Conservation (phyloP, 768 basidiomycete species). For the Boletus fagicola region DNA sequence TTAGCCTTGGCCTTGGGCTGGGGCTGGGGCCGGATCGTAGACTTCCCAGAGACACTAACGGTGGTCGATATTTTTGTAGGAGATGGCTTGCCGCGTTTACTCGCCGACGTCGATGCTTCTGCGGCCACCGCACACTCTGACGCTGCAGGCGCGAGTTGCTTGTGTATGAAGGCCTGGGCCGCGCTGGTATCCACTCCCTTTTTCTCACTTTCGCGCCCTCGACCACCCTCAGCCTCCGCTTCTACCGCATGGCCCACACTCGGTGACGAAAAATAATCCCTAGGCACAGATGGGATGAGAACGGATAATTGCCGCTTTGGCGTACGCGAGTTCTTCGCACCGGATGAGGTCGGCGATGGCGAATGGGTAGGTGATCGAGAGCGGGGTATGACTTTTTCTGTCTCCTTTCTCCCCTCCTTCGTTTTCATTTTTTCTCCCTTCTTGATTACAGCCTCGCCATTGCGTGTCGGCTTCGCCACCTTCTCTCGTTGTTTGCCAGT, state of each 20-base stretch:
- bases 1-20: slow-evolving; percentile 6
- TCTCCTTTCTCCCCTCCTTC: background rate
- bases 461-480: background rate
- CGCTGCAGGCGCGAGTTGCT: slow-evolving; percentile 13
- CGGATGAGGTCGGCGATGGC: slow-evolving; percentile 4
- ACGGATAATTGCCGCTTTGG: slow-evolving; percentile 30
- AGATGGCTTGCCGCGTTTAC: slow-evolving; percentile 20
- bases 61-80: slow-evolving; percentile 11
- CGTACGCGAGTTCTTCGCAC: background rate
- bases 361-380: slow-evolving; percentile 11
- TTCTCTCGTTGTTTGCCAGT: background rate
- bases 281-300: slow-evolving; percentile 26
- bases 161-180: background rate
- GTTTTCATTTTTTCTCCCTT: background rate
- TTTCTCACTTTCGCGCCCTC: background rate
- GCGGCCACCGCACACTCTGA: slow-evolving; percentile 24
- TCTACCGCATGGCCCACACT: background rate
- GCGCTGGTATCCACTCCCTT: background rate
- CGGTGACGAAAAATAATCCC: slow-evolving; percentile 28
- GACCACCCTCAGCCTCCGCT: background rate
- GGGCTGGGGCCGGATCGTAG: background rate
- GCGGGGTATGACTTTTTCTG: background rate
- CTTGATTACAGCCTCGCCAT: background rate
- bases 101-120: slow-evolving; percentile 22
- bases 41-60: background rate